Percentiles rank a stretch among this genome's conserved stretches.
These are phyloP conservation scores for Stagonosporopsis tanaceti DNA, from an alignment of 2,329 filamentous ascomycete genomes.

Conservation along the genomic window DNA sequence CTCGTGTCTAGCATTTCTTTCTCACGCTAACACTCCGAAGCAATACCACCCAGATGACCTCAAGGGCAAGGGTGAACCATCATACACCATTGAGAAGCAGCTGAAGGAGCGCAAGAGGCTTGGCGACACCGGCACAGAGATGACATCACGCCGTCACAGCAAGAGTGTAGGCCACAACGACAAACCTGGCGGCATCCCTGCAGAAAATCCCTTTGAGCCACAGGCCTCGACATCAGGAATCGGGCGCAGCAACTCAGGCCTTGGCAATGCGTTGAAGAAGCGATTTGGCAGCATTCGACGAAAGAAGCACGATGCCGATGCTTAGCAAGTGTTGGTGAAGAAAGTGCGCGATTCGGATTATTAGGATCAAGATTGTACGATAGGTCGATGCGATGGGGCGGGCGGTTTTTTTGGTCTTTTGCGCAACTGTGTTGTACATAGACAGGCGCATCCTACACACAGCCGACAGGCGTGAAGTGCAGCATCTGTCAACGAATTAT, in stretches of 20 bases:
- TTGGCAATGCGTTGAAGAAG: constrained; percentile 55
- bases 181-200: constrained; percentile 28
- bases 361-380: constrained; percentile 15
- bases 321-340: constrained; percentile 23
- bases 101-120: constrained; percentile 66
- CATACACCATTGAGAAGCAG: constrained; percentile 73
- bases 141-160: constrained; percentile 51
- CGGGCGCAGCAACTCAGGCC: constrained; percentile 45
- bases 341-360: constrained; percentile 1
- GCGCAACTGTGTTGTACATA: neutral
- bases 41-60: constrained; percentile 77
- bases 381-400: constrained; percentile 1
- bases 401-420: neutral
- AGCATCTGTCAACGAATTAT: constrained; percentile 12
- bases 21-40: constrained; percentile 34
- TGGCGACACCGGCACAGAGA: constrained; percentile 53
- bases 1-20: neutral
- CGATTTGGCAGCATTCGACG: constrained; percentile 56
- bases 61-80: constrained; percentile 83
- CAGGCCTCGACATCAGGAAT: constrained; percentile 35
- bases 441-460: constrained; percentile 1
- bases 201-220: constrained; percentile 41
- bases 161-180: constrained; percentile 48
- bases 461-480: constrained; percentile 6
- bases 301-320: constrained; percentile 39